A percentile compares a stretch with the other conserved stretches of the same genome.
Conservation (phyloP, 306 rosid species). For the Trifolium pratense region DNA sequence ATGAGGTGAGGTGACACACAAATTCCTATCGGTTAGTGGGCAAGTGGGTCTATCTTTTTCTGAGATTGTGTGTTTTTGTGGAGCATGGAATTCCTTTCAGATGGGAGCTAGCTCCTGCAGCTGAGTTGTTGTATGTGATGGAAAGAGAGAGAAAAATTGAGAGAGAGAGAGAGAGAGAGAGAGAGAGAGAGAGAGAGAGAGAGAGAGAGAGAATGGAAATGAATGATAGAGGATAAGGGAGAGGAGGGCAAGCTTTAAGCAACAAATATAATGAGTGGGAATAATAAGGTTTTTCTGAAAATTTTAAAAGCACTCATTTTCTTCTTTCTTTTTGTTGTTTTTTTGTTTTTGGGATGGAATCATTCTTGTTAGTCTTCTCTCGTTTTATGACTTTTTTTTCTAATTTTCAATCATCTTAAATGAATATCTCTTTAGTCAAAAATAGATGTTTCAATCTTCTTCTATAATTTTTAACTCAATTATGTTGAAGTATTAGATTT, state of each 20-base stretch:
- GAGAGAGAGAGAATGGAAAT: constrained; percentile 43
- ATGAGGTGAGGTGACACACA: constrained; percentile 63
- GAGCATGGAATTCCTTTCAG: constrained; percentile 80
- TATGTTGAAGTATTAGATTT: too few species aligned
- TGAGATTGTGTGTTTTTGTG: constrained; percentile 54
- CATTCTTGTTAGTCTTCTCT: constrained; percentile 32
- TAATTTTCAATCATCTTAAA: constrained; percentile 32
- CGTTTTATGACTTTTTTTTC: constrained; percentile 34
- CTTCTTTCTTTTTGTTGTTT: constrained; percentile 8
- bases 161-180: constrained; percentile 21
- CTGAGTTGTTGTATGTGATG: constrained; percentile 52
- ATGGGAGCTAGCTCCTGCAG: constrained; percentile 61
- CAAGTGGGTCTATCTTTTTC: constrained; percentile 70
- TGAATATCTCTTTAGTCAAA: too few species aligned
- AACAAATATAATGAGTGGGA: constrained; percentile 90
- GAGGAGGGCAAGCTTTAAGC: constrained; percentile 82
- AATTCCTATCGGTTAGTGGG: constrained; percentile 53
- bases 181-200: constrained; percentile 34
- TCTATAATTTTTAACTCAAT: too few species aligned
- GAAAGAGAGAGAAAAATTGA: constrained; percentile 37
- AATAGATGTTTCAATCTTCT: too few species aligned
- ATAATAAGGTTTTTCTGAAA: constrained; percentile 48
- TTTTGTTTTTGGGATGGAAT: constrained; percentile 20
- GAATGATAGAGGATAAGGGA: constrained; percentile 55
- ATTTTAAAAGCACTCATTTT: constrained; percentile 18